Evolutionary conservation across 192 early-diverging fungal species (phyloP).

Genomic region (Coemansia sp.): DNA sequence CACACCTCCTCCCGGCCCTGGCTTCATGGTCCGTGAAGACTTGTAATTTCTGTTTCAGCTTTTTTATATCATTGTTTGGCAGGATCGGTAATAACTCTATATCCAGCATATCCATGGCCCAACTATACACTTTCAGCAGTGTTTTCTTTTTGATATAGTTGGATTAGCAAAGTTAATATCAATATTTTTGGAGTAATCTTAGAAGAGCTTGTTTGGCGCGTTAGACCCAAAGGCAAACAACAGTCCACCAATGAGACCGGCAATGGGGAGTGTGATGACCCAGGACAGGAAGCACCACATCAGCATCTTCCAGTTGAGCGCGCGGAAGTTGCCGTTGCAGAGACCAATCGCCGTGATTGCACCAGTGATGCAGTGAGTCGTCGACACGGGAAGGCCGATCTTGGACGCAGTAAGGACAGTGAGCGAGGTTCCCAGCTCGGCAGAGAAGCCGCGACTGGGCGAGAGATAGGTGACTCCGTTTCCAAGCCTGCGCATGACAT

Average conservation of each 20-base stretch:
- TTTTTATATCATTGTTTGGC: constrained; percentile 2
- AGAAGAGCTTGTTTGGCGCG: constrained; percentile 48
- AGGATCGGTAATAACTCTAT: background rate
- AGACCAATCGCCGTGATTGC: constrained; percentile 73
- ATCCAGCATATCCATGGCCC: background rate
- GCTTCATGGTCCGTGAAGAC: constrained; percentile 79
- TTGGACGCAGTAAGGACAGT: constrained; percentile 80
- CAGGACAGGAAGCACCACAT: constrained; percentile 66
- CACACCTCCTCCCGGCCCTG: constrained; percentile 86
- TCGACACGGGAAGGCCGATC: constrained; percentile 76
- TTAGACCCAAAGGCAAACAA: constrained; percentile 65
- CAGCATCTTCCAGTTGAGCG: constrained; percentile 76
- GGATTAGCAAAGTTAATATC: background rate
- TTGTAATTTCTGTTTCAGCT: constrained; percentile 56
- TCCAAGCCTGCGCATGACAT: constrained; percentile 74
- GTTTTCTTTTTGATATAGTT: background rate
- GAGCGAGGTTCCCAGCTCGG: constrained; percentile 71
- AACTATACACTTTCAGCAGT: background rate
- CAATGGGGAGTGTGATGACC: constrained; percentile 72
- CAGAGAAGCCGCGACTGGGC: constrained; percentile 76
- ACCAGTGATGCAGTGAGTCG: constrained; percentile 82
- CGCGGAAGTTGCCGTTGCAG: constrained; percentile 62
- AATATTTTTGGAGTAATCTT: background rate
- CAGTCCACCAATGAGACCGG: constrained; percentile 63
- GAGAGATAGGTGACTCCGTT: constrained; percentile 83